Conservation (phyloP, 257 asterid genomes). For the Fraxinus pennsylvanica region DNA sequence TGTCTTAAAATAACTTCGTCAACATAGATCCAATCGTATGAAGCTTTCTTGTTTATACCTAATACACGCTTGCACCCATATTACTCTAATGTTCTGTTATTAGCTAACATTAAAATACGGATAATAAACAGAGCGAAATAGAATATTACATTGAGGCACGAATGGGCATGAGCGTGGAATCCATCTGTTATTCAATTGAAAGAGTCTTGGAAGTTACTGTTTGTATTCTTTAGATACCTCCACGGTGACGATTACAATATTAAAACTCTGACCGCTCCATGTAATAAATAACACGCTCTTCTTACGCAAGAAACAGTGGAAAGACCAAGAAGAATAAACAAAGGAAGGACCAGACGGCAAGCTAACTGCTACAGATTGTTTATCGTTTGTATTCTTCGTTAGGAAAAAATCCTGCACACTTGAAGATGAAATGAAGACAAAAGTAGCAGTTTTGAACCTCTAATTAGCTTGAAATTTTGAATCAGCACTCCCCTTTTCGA, state of each 20-base stretch:
- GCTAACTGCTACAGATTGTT: neutral
- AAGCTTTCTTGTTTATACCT: constrained; percentile 1
- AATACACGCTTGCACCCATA: neutral
- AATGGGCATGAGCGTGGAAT: neutral
- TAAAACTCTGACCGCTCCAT: neutral
- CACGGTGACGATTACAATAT: neutral
- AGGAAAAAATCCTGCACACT: neutral
- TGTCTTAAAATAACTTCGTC: neutral
- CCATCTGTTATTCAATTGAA: neutral
- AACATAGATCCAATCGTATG: neutral
- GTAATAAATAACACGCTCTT: neutral
- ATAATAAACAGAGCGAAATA: neutral
- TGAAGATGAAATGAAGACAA: neutral
- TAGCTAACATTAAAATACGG: neutral
- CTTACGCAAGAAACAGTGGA: neutral
- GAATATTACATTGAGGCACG: neutral
- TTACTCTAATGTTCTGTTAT: neutral
- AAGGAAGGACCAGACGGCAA: constrained; percentile 1
- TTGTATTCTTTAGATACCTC: neutral
- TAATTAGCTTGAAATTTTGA: too few relatives aligned
- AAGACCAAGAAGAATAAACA: neutral
- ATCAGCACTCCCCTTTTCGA: too few relatives aligned
- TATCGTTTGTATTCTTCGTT: neutral
- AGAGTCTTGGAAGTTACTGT: neutral
- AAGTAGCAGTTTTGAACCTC: neutral